Percentiles rank a stretch among this genome's conserved stretches.
These are phyloP conservation scores for Coniosporium apollinis DNA, from an alignment of 495 filamentous ascomycete genomes.

Conservation along the genomic window DNA sequence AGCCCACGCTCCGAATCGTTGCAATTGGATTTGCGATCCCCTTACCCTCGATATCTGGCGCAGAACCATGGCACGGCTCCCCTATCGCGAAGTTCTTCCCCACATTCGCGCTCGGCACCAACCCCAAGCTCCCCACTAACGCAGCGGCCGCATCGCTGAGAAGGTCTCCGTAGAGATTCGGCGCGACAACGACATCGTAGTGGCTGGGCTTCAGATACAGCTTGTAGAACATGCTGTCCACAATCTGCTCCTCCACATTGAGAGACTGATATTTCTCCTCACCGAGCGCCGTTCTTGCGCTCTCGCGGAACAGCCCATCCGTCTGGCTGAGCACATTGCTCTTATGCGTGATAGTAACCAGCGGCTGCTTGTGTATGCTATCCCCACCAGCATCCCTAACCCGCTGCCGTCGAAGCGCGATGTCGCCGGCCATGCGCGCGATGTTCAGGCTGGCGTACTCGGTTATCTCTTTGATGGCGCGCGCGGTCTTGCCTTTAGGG, in stretches of 20 bases:
- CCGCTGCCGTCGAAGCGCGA: conserved; percentile 71
- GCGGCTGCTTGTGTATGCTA: conserved; percentile 46
- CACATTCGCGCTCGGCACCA: conserved; percentile 94
- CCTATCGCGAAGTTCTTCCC: conserved; percentile 90
- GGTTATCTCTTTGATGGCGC: conserved; percentile 94
- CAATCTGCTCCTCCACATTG: conserved; percentile 88
- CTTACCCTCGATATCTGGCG: conserved; percentile 87
- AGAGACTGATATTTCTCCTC: conserved; percentile 34
- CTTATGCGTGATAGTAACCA: conserved; percentile 97
- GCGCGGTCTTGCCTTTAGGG: conserved; percentile 66
- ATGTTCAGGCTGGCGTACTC: conserved; percentile 69
- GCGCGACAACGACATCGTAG: conserved; percentile 97
- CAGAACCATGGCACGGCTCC: conserved; percentile 93
- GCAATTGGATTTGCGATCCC: conserved; percentile 93
- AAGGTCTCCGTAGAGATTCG: conserved; percentile 96
- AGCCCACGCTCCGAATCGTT: conserved; percentile 72
- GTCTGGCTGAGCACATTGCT: conserved; percentile 94
- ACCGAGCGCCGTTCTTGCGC: conserved; percentile 52
- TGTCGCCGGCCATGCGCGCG: conserved; percentile 83
- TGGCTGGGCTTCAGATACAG: conserved; percentile 84
- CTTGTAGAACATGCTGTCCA: conserved; percentile 99
- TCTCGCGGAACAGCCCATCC: conserved; percentile 85
- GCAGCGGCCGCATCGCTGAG: conserved; percentile 91
- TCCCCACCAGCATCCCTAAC: conserved; percentile 38
- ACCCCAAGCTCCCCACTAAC: conserved; percentile 79